These are phyloP conservation scores for Termitomyces sp. DNA, from an alignment of 768 basidiomycete genomes.

Conservation along the genomic window DNA sequence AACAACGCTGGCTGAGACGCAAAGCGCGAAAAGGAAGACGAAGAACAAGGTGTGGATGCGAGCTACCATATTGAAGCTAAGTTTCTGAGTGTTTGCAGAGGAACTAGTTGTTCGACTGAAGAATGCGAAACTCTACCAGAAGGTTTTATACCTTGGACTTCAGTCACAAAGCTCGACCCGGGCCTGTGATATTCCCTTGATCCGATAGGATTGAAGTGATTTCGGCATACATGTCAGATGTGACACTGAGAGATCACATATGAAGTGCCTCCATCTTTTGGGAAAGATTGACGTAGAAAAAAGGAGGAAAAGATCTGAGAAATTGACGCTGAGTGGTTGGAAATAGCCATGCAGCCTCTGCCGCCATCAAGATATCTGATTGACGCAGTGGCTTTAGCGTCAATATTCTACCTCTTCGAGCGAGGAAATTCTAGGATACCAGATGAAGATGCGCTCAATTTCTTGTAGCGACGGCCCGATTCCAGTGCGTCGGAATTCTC, in stretches of 20 bases:
- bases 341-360: neutral
- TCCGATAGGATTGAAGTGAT: neutral
- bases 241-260: neutral
- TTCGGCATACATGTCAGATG: neutral
- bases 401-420: neutral
- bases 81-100: constrained; percentile 1
- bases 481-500: no score
- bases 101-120: constrained; percentile 8
- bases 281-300: neutral
- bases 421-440: neutral
- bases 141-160: constrained; percentile 5
- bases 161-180: neutral
- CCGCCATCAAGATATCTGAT: neutral
- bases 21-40: constrained; percentile 9
- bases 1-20: constrained; percentile 5
- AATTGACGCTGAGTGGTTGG: no score
- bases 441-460: neutral
- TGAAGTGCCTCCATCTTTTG: neutral
- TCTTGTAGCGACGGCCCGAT: neutral
- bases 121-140: neutral
- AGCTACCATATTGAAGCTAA: constrained; percentile 10
- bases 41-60: constrained; percentile 12
- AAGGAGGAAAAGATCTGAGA: no score
- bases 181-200: neutral
- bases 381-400: no score